Percentiles rank a stretch among this genome's conserved stretches.
Conservation (phyloP, 2,329 filamentous ascomycete genomes). For the Fusarium brachygibbosum region DNA sequence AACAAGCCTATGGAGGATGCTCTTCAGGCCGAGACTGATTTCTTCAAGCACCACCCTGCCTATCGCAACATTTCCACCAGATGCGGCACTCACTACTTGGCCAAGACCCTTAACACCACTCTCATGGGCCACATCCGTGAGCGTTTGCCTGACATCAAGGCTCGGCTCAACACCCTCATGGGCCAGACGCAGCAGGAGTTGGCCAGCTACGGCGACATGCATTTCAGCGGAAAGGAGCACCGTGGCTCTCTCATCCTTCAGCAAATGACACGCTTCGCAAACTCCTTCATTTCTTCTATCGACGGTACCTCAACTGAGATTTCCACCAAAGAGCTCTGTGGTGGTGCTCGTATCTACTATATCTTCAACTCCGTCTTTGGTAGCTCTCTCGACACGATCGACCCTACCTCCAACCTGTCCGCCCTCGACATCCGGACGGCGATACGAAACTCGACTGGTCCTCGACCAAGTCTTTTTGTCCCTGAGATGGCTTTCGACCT, state of each 20-base stretch:
- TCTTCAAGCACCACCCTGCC: constrained; percentile 96
- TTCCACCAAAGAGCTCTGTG: constrained; percentile 96
- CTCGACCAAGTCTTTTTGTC: constrained; percentile 94
- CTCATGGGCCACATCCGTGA: constrained; percentile 97
- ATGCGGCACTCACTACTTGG: constrained; percentile 94
- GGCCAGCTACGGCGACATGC: constrained; percentile 96
- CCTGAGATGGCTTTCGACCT: constrained; percentile 98
- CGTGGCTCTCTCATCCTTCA: constrained; percentile 94
- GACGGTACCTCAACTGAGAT: constrained; percentile 99
- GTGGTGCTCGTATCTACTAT: constrained; percentile 96
- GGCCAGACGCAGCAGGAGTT: constrained; percentile 99
- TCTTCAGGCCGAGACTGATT: constrained; percentile 88
- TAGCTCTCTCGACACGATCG: constrained; percentile 94
- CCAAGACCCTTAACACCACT: constrained; percentile 94
- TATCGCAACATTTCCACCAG: constrained; percentile 95
- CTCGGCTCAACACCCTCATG: constrained; percentile 96
- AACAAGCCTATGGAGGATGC: constrained; percentile 96
- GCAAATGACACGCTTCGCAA: constrained; percentile 97
- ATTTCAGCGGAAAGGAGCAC: constrained; percentile 97
- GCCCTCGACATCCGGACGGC: constrained; percentile 96
- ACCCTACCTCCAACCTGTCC: constrained; percentile 94
- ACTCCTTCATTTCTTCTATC: constrained; percentile 97
- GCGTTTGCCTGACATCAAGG: constrained; percentile 96
- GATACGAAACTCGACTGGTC: constrained; percentile 97
- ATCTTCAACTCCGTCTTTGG: constrained; percentile 99